Conservation (phyloP, 768 basidiomycete genomes). For the Mycena alexandri region DNA sequence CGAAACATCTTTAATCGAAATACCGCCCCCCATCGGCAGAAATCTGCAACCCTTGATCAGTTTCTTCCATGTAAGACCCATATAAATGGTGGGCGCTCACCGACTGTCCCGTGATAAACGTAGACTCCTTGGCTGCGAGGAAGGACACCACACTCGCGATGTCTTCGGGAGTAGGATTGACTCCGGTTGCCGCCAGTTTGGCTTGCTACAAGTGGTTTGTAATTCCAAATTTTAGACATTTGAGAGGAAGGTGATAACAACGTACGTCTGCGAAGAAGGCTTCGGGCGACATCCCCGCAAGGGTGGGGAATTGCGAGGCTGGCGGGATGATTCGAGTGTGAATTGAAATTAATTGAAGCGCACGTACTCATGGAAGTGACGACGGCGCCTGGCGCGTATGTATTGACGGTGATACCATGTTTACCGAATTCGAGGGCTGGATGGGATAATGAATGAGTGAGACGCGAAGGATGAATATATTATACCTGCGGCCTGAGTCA, state of each 20-base stretch:
- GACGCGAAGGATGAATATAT: neutral
- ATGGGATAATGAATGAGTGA: neutral
- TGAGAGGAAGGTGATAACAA: neutral
- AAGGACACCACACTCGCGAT: neutral
- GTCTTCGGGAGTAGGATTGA: neutral
- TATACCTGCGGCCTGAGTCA: conserved; percentile 47
- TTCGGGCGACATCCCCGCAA: neutral
- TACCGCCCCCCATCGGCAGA: conserved; percentile 1
- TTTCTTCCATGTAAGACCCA: too few relatives aligned
- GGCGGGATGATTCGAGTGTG: neutral
- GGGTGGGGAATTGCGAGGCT: neutral
- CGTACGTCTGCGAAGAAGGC: neutral
- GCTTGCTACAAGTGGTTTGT: neutral
- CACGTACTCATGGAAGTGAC: conserved; percentile 31
- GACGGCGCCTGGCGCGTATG: conserved; percentile 33
- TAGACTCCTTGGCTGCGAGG: neutral
- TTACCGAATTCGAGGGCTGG: conserved; percentile 28
- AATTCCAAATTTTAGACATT: neutral
- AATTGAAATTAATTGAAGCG: neutral
- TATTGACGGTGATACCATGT: conserved; percentile 36
- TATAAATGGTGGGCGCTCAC: too few relatives aligned
- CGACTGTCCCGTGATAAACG: neutral
- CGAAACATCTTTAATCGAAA: neutral
- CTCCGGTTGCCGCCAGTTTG: neutral
- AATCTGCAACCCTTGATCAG: neutral